Evolutionary conservation across 2,329 filamentous ascomycete genomes (phyloP), one percentile per base, ranked within the genome.

Genomic region (Cladosporium sp.): DNA sequence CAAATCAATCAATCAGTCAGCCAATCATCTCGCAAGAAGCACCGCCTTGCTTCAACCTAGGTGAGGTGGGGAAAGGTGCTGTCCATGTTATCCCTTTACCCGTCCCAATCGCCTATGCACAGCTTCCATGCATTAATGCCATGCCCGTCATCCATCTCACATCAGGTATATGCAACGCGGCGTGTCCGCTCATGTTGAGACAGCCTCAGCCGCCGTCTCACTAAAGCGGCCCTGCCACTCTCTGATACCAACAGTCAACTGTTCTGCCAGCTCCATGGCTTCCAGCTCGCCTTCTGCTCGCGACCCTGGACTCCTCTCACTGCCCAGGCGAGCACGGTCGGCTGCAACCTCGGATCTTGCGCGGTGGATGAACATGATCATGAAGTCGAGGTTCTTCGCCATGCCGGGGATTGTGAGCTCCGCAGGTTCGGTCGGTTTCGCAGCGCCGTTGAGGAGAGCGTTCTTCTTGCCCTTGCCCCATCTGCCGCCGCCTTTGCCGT

Each of bases 351-450:
- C 93, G 7, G 96, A 84, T 76, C 97, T 93, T 65, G 92, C 94
- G 70, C 92, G 88, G 4, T 91, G 89, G 68, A 97, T 97, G 74
- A 94, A 97, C 71, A 95, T 92, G 66, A 96, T 84, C 75, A 97
- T 96, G 23, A 87, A 90, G 4, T 91, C 87, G 13, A 71, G 58
- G 6, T 93, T 92, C 11, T 92, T 89, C 69, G 91, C 88, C 79
- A 72, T 72, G 49, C 70, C 67, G 21, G 61, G 26, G 7, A 70
- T 34, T 8, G 66, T 68, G 61, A 91, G 92, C 87, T 89, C 88
- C 96, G 91, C 30, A 89, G 93, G 65, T 93, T 86, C 71, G 84
- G 78, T 68, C 85, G 82, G 77, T 82, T 81, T 59, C 84, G 82
- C 67, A 43, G 58, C 36, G 30, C 53, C 67, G 83, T 76, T 69